Percentiles rank a stretch among this genome's conserved stretches.
phyloP scores from a whole-genome alignment of 2,329 filamentous ascomycete genomes.

The Sarocladium oryzae region DNA sequence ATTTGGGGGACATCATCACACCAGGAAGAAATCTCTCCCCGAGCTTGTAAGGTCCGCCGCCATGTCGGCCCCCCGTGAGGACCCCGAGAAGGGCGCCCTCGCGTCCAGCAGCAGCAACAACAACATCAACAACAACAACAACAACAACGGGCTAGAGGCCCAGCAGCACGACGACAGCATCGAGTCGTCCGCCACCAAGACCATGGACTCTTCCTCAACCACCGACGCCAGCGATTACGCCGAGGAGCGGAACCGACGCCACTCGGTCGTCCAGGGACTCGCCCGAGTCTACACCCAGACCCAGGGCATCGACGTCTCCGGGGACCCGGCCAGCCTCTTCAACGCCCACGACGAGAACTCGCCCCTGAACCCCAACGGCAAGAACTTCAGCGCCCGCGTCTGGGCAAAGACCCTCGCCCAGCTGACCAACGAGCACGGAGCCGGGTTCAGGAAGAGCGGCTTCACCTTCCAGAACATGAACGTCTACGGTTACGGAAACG shows the following conservation, averaged over 20 bases:
- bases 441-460: slow-evolving; percentile 16
- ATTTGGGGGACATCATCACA: too few species aligned
- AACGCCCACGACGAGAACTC: slow-evolving; percentile 22
- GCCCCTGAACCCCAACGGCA: slow-evolving; percentile 22
- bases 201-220: slow-evolving; percentile 10
- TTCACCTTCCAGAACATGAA: slow-evolving; percentile 37
- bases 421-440: slow-evolving; percentile 14
- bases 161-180: neutral
- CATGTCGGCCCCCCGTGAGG: slow-evolving; percentile 6
- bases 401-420: slow-evolving; percentile 19
- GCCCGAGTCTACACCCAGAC: slow-evolving; percentile 45
- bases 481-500: slow-evolving; percentile 38
- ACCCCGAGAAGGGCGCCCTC: neutral
- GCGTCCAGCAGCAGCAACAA: neutral
- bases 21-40: too few species aligned
- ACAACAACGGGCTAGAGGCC: too few species aligned
- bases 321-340: neutral
- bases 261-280: slow-evolving; percentile 42
- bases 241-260: slow-evolving; percentile 37
- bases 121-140: too few species aligned
- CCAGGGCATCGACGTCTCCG: slow-evolving; percentile 19
- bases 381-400: slow-evolving; percentile 38
- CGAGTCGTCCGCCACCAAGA: slow-evolving; percentile 2
- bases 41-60: too few species aligned
- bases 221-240: slow-evolving; percentile 29